These are phyloP conservation scores for Penicillium ochrochloron DNA, from an alignment of 495 filamentous ascomycete genomes.

Conservation along the genomic window DNA sequence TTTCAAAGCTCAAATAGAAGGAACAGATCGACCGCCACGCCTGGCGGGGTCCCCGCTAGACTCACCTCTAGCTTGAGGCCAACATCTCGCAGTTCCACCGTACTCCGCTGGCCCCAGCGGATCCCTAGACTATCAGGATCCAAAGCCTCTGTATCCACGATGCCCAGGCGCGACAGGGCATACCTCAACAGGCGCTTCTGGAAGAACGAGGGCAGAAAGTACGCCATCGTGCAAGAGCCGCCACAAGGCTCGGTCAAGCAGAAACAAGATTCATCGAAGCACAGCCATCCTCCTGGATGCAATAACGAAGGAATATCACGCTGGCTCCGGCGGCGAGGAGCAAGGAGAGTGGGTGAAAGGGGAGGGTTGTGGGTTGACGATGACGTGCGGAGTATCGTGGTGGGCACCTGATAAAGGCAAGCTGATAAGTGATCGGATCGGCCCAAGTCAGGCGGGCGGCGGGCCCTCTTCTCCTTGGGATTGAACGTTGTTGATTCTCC, in stretches of 20 bases:
- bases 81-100: constrained; percentile 81
- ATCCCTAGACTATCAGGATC: constrained; percentile 81
- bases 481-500: constrained; percentile 22
- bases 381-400: constrained; percentile 35
- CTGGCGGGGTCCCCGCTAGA: constrained; percentile 12
- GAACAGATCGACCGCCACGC: constrained; percentile 11
- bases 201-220: constrained; percentile 75
- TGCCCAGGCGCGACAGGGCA: constrained; percentile 74
- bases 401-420: constrained; percentile 35
- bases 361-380: constrained; percentile 18
- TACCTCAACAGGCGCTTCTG: constrained; percentile 84
- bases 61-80: constrained; percentile 73
- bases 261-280: constrained; percentile 33
- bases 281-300: constrained; percentile 28
- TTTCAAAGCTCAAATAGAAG: background rate
- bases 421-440: constrained; percentile 38
- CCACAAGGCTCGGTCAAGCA: constrained; percentile 38
- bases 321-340: constrained; percentile 14
- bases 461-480: constrained; percentile 24
- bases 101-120: constrained; percentile 73
- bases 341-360: constrained; percentile 16
- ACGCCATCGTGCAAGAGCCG: constrained; percentile 49
- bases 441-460: constrained; percentile 47
- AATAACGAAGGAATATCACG: constrained; percentile 16
- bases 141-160: constrained; percentile 80